phyloP scores from a whole-genome alignment of 2,329 filamentous ascomycete species.

The Aureobasidium sp. region DNA sequence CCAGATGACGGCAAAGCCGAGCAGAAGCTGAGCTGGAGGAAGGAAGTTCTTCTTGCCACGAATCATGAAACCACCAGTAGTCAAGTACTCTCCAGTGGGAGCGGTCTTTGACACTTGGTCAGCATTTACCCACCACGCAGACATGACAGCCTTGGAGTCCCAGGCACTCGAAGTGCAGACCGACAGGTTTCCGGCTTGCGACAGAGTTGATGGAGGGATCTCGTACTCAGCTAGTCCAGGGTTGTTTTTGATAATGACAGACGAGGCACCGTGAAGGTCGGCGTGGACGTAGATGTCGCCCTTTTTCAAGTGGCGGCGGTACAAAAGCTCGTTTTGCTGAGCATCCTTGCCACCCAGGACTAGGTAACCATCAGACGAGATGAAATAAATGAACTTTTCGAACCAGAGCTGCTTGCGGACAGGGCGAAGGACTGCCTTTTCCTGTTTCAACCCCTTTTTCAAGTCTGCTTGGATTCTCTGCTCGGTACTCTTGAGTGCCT shows the following conservation, averaged over 20 bases:
- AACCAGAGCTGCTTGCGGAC: constrained; percentile 87
- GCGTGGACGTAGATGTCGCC: constrained; percentile 91
- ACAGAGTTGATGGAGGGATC: constrained; percentile 82
- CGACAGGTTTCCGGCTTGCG: constrained; percentile 77
- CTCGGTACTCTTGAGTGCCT: constrained; percentile 81
- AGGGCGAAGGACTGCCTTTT: constrained; percentile 77
- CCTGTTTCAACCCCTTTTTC: constrained; percentile 80
- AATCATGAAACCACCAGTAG: constrained; percentile 69
- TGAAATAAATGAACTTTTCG: constrained; percentile 92
- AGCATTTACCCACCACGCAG: constrained; percentile 88
- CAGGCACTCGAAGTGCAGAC: constrained; percentile 84
- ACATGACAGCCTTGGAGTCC: constrained; percentile 94
- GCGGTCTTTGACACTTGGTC: constrained; percentile 86
- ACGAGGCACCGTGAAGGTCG: constrained; percentile 73
- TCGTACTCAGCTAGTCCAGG: constrained; percentile 67
- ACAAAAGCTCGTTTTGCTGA: constrained; percentile 87
- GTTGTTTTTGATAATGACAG: constrained; percentile 87
- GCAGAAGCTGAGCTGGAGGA: constrained; percentile 73
- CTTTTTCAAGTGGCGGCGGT: constrained; percentile 73
- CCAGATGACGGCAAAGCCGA: constrained; percentile 84
- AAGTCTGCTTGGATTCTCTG: constrained; percentile 79
- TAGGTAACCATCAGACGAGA: constrained; percentile 90
- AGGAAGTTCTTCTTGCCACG: constrained; percentile 84
- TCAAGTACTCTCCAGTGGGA: constrained; percentile 68
- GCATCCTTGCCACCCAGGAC: constrained; percentile 80